Evolutionary conservation across 169 alveolate genomes (phyloP), one percentile per base, ranked within the genome.

Genomic region (Babesia gibsoni): DNA sequence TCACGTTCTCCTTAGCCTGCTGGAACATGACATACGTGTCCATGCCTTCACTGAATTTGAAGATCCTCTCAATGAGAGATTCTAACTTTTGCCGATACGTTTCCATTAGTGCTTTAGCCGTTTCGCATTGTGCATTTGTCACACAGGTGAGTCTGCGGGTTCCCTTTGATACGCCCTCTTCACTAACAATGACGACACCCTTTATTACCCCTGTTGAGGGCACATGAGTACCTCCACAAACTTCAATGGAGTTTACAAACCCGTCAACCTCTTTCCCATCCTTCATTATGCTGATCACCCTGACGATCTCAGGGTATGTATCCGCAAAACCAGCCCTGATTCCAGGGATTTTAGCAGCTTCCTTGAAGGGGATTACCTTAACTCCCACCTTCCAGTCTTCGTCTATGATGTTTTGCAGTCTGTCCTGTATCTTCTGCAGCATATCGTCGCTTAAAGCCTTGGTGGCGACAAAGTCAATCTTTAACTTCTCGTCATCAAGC

Each of bases 161-260:
- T 22, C 97, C 97, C 83, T 91, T 91, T 22, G 96, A 93, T 25
- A 94, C 89, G 63, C 96, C 92, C 79, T 94, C 97, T 73, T 94
- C 97, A 30, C 93, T 80, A 23, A 89, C 63, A 8, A 92, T 67
- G 36, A 81, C 75, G 36, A 89, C 90, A 23, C 89, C 84, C 82
- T 73, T 46, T 30, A 91, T 80, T 23, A 84, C 88, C 9, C 78
- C 67, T 12, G 96, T 89, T 61, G 89, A 91, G 50, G 86, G 83
- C 53, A 94, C 86, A 61, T 94, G 97, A 22, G 97, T 94, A 12
- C 97, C 97, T 27, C 97, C 97, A 73, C 97, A 94, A 35, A 94
- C 88, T 63, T 94, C 97, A 22, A 90, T 88, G 18, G 96, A 89
- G 57, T 89, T 61, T 32, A 68, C 69, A 6, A 67, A 64, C 56